These are phyloP conservation scores for Asclepias syriaca DNA, from an alignment of 257 asterid genomes.

Conservation along the genomic window DNA sequence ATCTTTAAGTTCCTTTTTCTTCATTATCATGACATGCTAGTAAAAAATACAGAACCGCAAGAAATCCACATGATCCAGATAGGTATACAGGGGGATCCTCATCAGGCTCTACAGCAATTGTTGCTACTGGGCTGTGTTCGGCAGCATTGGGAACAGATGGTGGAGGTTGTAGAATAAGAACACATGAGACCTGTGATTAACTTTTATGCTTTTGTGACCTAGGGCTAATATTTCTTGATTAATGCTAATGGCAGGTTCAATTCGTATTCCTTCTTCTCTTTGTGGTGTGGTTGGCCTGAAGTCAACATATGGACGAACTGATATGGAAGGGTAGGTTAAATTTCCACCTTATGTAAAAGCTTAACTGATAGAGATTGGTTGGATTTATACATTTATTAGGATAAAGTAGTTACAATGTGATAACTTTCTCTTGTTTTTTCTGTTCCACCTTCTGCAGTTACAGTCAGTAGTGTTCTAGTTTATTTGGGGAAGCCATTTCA, in stretches of 20 bases:
- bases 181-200: conserved; percentile 22
- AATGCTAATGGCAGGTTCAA: conserved; percentile 59
- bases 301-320: conserved; percentile 87
- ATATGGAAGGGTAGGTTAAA: conserved; percentile 53
- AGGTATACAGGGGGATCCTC: conserved; percentile 99
- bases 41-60: conserved; percentile 58
- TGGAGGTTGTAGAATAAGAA: conserved; percentile 69
- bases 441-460: conserved; percentile 1
- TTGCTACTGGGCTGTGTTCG: conserved; percentile 89
- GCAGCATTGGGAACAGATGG: conserved; percentile 99
- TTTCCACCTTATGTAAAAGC: no score
- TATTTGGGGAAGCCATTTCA: background rate
- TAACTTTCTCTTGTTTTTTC: conserved; percentile 11
- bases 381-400: no score
- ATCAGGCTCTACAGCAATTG: conserved; percentile 98
- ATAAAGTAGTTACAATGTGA: conserved; percentile 19
- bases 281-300: conserved; percentile 98
- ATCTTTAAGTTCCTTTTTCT: background rate
- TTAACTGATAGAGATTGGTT: no score
- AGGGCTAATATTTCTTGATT: conserved; percentile 19
- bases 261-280: conserved; percentile 92
- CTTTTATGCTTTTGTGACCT: conserved; percentile 7
- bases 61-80: conserved; percentile 95
- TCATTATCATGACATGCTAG: background rate
- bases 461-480: background rate